Evolutionary conservation across 257 asterid species (phyloP), one percentile per base, ranked within the genome.

Genomic region (Capsicum pubescens): DNA sequence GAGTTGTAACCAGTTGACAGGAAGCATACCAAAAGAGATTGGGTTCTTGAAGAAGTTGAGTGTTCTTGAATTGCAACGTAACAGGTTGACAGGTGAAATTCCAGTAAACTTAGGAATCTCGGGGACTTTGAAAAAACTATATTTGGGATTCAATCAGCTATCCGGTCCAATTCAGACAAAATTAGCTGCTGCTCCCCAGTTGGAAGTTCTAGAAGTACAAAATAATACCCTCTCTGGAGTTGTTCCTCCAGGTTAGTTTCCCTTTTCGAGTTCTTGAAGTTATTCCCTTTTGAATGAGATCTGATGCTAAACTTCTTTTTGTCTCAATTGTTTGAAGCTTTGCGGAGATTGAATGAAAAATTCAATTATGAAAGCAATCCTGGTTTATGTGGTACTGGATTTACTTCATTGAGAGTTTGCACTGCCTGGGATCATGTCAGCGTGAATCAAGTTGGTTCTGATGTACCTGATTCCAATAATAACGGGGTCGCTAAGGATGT

Each of bases 321-420:
- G 46, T 86, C 56, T 54, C 79, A 80, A 26, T 58, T 86, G 35
- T 82, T 77, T 92, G 93, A 88, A 97, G 99, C 87, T 80, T 87
- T 97, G 79, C 84, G 61, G 88, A 92, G 88, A 77, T 59, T 95
- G 84, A 89, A 87, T 36, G 93, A 86, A 59, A 91, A 90, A 19
- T 93, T 97, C 83, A 90, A 69, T 78, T 88, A 59, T 52, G 91
- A 81, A 46, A 91, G 92, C 83, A 97, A 95, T 83, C 91, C 95
- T 52, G 98, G 94, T 80, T 83, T 97, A 79, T 97, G 99, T 87
- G 99, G 98, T 42, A 55, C 84, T 80, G 99, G 95, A 26, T 87
- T 95, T 79, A 8, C 97, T 79, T 85, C 95, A 36, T 78, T 97
- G 57, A 89, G 99, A 89, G 87, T 64, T 52, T 97, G 99, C 89